Evolutionary conservation across 371 early-diverging fungal species (phyloP).

Genomic region (Mycotypha africana): DNA sequence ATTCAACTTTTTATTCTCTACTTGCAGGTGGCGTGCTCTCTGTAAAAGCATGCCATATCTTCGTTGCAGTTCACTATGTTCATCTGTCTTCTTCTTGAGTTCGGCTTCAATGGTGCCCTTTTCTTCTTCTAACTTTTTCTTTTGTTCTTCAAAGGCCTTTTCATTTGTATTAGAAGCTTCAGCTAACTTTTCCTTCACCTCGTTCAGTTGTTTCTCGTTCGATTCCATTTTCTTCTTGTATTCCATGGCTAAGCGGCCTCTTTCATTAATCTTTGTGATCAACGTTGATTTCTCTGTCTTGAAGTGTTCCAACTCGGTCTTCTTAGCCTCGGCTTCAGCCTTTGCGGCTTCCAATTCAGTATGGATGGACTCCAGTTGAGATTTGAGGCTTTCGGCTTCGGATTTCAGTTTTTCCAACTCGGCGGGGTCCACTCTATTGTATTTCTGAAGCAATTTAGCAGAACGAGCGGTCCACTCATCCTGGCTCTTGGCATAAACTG

Average conservation of each 20-base stretch:
- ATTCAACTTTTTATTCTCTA: conserved; percentile 1
- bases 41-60: conserved; percentile 3
- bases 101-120: conserved; percentile 2
- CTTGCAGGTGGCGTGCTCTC: conserved; percentile 8
- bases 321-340: conserved; percentile 2
- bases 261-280: conserved; percentile 5
- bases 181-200: not conserved
- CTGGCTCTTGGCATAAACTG: not conserved
- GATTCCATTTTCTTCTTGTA: not conserved
- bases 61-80: not conserved
- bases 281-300: conserved; percentile 1
- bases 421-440: conserved; percentile 11
- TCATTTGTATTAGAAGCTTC: conserved; percentile 5
- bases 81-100: not conserved
- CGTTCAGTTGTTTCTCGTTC: not conserved
- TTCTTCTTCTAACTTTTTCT: conserved; percentile 2
- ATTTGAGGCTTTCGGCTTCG: no score
- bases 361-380: conserved; percentile 2
- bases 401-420: no score
- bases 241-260: conserved; percentile 16
- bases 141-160: conserved; percentile 6
- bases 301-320: conserved; percentile 4
- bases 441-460: conserved; percentile 7
- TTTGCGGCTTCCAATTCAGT: conserved; percentile 3
- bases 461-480: conserved; percentile 13